These are phyloP conservation scores for Mucor ambiguus DNA, from an alignment of 371 early-diverging fungal genomes.

Conservation along the genomic window DNA sequence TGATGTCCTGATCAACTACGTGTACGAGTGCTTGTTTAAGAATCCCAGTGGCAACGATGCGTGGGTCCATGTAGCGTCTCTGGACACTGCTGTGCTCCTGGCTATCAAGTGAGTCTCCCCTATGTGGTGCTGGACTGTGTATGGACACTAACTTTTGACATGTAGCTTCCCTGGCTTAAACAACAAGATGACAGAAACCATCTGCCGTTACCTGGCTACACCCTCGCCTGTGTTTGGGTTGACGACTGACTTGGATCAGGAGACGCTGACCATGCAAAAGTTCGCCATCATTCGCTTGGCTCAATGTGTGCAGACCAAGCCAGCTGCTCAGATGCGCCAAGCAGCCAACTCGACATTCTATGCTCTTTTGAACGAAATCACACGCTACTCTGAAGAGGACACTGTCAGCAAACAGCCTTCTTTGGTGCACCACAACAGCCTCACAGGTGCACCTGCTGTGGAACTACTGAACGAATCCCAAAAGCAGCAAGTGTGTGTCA, in stretches of 20 bases:
- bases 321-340: constrained; percentile 41
- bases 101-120: constrained; percentile 56
- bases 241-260: constrained; percentile 25
- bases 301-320: constrained; percentile 54
- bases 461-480: constrained; percentile 47
- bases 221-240: constrained; percentile 65
- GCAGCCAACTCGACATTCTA: constrained; percentile 61
- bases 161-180: constrained; percentile 56
- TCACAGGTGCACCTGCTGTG: constrained; percentile 33
- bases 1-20: constrained; percentile 60
- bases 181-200: constrained; percentile 39
- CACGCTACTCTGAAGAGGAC: constrained; percentile 43
- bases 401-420: constrained; percentile 6
- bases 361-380: constrained; percentile 56
- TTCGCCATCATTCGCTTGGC: constrained; percentile 62
- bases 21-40: constrained; percentile 59
- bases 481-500: constrained; percentile 58
- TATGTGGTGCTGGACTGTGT: neutral
- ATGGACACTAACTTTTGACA: neutral
- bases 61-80: constrained; percentile 56
- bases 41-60: constrained; percentile 48
- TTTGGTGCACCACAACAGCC: constrained; percentile 22
- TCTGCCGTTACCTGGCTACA: constrained; percentile 64
- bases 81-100: constrained; percentile 61
- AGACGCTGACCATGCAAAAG: constrained; percentile 40